Evolutionary conservation across 2,329 filamentous ascomycete genomes (phyloP), one percentile per base, ranked within the genome.

Genomic region (Aspergillus spinulosporus): DNA sequence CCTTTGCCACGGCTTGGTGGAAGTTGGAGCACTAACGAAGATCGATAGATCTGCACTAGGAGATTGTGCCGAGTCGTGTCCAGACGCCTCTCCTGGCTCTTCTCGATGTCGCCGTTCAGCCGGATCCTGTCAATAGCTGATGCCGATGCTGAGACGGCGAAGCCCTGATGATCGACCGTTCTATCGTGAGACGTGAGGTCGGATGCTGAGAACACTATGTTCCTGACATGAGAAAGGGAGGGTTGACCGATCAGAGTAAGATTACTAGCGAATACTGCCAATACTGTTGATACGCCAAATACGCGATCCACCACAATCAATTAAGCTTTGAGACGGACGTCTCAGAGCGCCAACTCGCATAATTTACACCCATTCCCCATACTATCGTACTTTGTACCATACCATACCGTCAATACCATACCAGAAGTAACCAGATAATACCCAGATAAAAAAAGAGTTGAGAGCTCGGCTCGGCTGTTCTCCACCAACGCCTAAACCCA

Each of bases 31-130:
- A 51, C 58, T 58, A 54, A 60, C 58, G 59, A 58, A 58, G 59
- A 58, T 64, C 59, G 58, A 58, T 64, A 56, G 61, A 66, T 66
- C 64, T 66, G 61, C 64, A 66, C 62, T 63, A 65, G 57, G 49
- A 54, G 53, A 49, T 64, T 57, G 62, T 60, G 57, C 61, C 59
- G 61, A 64, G 57, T 53, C 52, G 21, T 21, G 21, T 21, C 21
- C 21, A 21, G 11, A 31, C 26, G 15, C 44, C 54, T 11, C n/a
- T 37, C n/a, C 34, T 37, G 34, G 34, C 32, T 12, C 9, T 51
- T 42, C 45, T 39, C 26, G 3, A 14, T 14, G 5, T 59, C 12
- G 34, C 34, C 34, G 34, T 37, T 12, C 34, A 37, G n/a, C 9
- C 34, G 34, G n/a, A 37, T 21, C 21, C 21, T 21, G 34, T 8